Base-by-base conservation (phyloP, 306 rosid genomes). In the Acacia acuminata region DNA sequence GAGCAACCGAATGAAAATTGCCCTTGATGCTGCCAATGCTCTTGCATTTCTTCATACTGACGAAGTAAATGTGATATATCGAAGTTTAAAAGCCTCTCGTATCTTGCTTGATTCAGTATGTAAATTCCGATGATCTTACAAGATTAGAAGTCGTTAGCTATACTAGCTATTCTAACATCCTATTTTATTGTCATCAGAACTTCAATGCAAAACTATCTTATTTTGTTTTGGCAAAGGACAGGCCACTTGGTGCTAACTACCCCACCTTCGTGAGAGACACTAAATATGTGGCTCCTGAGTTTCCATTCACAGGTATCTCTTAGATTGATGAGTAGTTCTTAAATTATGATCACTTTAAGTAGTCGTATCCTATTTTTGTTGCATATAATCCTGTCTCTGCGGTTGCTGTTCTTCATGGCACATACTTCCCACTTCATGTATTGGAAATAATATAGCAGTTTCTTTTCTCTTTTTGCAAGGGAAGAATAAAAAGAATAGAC, bases 221-320 rank as follows among this genome's bases (percentile, higher is more conserved):
- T 86, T 96, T 96, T 75, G 98, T 98, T 56, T 89, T 96, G 89
- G 99, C 99, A 58, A 94, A 91, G 87, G 99, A 91, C 66, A 98
- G 97, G 65, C 98, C 99, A 45, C 3, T 45, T 7, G 50, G 14
- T 45, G 16, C 5, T 30, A 30, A 30, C 32, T 2, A 30, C 27
- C 27, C 27, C 27, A 27, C 27, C 27, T 27, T 27, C 27, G 1
- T 27, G 27, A 27, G 6, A 36, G 38, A 36, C 40, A 36, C 13
- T 45, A 14, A 10, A 45, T 13, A 45, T 45, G 0, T 45, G 9
- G 99, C 99, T 42, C 99, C 98, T 3, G 99, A 96, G 83, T 96
- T 30, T 30, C 2, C 32, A 30, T 1, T 2, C 32, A 91, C 99
- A 90, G 99, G 99, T 94, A 92, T 48, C 36, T 77, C 64, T 67